phyloP scores from a whole-genome alignment of 129 eudicot species.

The Centrapalus pauciflorus region DNA sequence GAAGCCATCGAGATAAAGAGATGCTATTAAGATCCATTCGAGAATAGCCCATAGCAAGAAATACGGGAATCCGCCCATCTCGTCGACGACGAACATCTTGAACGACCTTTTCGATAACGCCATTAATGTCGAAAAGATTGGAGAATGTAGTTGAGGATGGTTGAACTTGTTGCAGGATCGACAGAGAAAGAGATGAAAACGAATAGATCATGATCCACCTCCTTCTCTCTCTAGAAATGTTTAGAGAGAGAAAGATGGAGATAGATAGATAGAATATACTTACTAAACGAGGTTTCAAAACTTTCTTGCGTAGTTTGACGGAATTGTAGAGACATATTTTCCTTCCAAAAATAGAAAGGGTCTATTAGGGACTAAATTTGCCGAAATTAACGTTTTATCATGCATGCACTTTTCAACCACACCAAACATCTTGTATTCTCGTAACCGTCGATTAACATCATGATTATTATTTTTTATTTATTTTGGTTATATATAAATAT shows the following conservation, averaged over 20 bases:
- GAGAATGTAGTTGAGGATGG: not conserved
- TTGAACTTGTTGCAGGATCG: not conserved
- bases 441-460: no score
- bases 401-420: conserved; percentile 14
- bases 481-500: no score
- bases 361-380: conserved; percentile 26
- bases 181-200: conserved; percentile 26
- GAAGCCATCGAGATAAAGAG: conserved; percentile 66
- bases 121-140: conserved; percentile 12
- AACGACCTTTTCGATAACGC: conserved; percentile 32
- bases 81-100: conserved; percentile 44
- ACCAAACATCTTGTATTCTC: no score
- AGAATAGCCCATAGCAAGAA: conserved; percentile 64
- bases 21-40: conserved; percentile 66
- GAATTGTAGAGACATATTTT: conserved; percentile 20
- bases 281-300: conserved; percentile 23
- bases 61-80: conserved; percentile 56
- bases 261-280: conserved; percentile 27
- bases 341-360: conserved; percentile 23
- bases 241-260: conserved; percentile 17
- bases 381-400: conserved; percentile 56
- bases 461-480: no score
- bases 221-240: conserved; percentile 31
- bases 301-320: conserved; percentile 9
- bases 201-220: conserved; percentile 52